Evolutionary conservation across 768 basidiomycete genomes (phyloP).

Genomic region (Fomitopsis pulvina): DNA sequence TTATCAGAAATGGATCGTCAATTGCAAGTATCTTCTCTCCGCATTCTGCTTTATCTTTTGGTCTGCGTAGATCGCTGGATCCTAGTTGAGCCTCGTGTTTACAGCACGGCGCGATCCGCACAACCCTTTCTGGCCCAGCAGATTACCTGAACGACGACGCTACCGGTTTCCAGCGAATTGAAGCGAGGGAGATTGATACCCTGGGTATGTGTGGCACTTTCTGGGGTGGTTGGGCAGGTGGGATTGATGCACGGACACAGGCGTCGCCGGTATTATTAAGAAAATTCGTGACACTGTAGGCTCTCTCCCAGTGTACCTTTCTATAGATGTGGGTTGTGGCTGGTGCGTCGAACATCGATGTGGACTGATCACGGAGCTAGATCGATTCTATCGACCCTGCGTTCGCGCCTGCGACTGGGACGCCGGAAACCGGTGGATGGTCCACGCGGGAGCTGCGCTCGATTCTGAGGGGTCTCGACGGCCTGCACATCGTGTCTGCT

Average conservation of each 20-base stretch:
- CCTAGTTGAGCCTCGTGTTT: slow-evolving; percentile 54
- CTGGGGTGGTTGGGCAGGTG: background rate
- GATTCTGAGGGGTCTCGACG: slow-evolving; percentile 69
- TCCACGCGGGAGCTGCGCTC: slow-evolving; percentile 76
- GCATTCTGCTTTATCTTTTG: slow-evolving; percentile 22
- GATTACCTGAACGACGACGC: slow-evolving; percentile 76
- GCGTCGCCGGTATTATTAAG: slow-evolving; percentile 69
- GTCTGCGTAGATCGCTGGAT: slow-evolving; percentile 45
- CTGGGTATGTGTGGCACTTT: slow-evolving; percentile 43
- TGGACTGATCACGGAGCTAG: slow-evolving; percentile 25
- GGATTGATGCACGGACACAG: slow-evolving; percentile 27
- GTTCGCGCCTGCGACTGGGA: slow-evolving; percentile 80
- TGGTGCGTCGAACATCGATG: slow-evolving; percentile 4
- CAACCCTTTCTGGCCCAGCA: slow-evolving; percentile 69
- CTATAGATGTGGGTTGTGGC: slow-evolving; percentile 54
- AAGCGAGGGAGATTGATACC: slow-evolving; percentile 80
- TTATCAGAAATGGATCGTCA: slow-evolving; percentile 70
- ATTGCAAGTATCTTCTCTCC: slow-evolving; percentile 64
- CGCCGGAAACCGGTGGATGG: slow-evolving; percentile 83
- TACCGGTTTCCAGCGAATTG: slow-evolving; percentile 77
- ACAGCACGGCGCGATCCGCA: slow-evolving; percentile 84
- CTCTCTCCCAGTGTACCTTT: slow-evolving; percentile 66
- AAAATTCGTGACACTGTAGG: slow-evolving; percentile 79
- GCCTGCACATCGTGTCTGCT: slow-evolving; percentile 70
- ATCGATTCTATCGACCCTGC: slow-evolving; percentile 79